These are phyloP conservation scores for Pseudoperonospora humuli DNA, from an alignment of 352 stramenopile species.

Conservation along the genomic window DNA sequence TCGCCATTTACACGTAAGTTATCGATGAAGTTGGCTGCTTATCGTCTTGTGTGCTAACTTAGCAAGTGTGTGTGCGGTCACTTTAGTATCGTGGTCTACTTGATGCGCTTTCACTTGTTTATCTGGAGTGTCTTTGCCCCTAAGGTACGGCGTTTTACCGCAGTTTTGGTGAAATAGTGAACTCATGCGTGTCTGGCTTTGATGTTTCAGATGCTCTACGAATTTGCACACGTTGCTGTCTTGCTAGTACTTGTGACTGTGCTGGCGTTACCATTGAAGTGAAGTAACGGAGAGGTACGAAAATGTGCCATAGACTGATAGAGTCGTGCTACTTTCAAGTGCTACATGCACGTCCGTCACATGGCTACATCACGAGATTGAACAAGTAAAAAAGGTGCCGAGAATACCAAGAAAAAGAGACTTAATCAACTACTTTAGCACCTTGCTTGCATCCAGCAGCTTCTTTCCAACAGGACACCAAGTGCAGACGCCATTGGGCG, in stretches of 20 bases:
- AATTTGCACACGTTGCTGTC: constrained; percentile 46
- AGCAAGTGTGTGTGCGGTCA: neutral
- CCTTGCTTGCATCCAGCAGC: constrained; percentile 25
- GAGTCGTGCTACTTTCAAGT: too few species aligned
- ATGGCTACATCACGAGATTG: constrained; percentile 7
- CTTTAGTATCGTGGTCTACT: constrained; percentile 66
- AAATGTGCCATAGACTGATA: constrained; percentile 5
- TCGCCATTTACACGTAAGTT: constrained; percentile 59
- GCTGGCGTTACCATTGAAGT: constrained; percentile 2
- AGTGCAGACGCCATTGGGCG: constrained; percentile 4
- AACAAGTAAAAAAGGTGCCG: neutral
- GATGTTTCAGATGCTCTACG: constrained; percentile 60
- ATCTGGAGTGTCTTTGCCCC: constrained; percentile 88
- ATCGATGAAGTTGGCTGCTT: neutral
- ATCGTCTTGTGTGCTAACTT: constrained; percentile 1
- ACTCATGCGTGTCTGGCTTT: constrained; percentile 3
- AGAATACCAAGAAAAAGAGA: constrained; percentile 26
- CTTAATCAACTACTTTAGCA: constrained; percentile 38
- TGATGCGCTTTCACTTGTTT: constrained; percentile 88
- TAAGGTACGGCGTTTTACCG: constrained; percentile 45
- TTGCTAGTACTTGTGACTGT: constrained; percentile 22
- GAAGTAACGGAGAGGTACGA: neutral
- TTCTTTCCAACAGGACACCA: constrained; percentile 21
- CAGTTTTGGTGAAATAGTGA: neutral
- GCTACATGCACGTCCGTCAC: constrained; percentile 1